A percentile compares a stretch with the other conserved stretches of the same genome.
Evolutionary conservation across 2,329 filamentous ascomycete species (phyloP).

Genomic region (Fusarium annulatum): DNA sequence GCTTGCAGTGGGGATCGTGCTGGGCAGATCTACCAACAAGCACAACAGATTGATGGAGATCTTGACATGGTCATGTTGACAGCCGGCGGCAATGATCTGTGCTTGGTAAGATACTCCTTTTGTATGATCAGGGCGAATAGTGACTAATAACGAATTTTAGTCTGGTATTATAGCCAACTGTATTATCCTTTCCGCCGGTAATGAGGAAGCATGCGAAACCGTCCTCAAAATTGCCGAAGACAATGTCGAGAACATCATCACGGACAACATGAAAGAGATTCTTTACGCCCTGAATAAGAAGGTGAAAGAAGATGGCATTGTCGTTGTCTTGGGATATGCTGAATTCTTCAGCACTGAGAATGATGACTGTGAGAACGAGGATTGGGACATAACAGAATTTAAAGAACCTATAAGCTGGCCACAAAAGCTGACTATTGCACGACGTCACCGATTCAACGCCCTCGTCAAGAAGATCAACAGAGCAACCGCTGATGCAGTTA

Average conservation of each 20-base stretch:
- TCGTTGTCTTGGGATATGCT: neutral
- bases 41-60: neutral
- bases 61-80: constrained; percentile 10
- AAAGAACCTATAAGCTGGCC: neutral
- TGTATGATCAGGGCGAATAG: no score
- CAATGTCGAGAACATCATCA: neutral
- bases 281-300: neutral
- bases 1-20: constrained; percentile 10
- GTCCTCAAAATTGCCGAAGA: neutral
- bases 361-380: neutral
- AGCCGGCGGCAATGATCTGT: neutral
- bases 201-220: neutral
- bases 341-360: neutral
- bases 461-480: constrained; percentile 1
- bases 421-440: neutral
- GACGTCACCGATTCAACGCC: neutral
- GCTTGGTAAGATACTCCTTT: neutral
- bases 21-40: neutral
- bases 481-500: neutral
- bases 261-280: neutral
- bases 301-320: neutral
- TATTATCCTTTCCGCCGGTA: accelerated
- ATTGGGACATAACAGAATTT: neutral
- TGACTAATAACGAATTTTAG: no score
- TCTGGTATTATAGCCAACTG: no score